Evolutionary conservation across 495 filamentous ascomycete species (phyloP).

Genomic region (Penicillium argentinense): DNA sequence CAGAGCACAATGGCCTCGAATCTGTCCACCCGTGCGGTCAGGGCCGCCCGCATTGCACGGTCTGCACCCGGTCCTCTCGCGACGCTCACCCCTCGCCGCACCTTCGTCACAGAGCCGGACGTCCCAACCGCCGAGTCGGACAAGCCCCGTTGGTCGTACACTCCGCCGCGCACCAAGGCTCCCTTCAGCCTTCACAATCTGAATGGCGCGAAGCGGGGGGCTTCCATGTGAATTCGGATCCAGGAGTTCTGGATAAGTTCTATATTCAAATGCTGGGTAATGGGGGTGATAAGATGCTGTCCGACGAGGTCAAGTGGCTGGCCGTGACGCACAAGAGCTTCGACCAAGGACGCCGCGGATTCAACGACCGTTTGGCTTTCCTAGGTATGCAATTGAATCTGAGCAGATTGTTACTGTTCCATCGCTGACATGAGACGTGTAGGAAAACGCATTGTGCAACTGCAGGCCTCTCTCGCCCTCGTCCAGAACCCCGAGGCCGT

Average conservation of each 20-base stretch:
- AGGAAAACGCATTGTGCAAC: constrained; percentile 79
- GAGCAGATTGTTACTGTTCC: constrained; percentile 1
- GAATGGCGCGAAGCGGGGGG: constrained; percentile 43
- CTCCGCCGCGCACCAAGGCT: constrained; percentile 73
- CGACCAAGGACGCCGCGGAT: constrained; percentile 89
- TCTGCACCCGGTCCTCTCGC: constrained; percentile 15
- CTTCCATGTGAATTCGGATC: constrained; percentile 76
- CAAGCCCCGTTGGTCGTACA: constrained; percentile 78
- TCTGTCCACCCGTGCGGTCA: constrained; percentile 36
- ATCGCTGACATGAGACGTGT: constrained; percentile 6
- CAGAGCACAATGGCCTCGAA: constrained; percentile 38
- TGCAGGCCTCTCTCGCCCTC: constrained; percentile 74
- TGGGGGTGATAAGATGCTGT: constrained; percentile 68
- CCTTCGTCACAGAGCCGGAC: constrained; percentile 27
- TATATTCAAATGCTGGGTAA: constrained; percentile 70
- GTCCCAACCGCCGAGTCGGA: constrained; percentile 33
- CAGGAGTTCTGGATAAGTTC: constrained; percentile 66
- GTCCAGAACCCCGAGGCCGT: constrained; percentile 46
- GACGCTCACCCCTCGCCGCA: constrained; percentile 22
- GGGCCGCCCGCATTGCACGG: constrained; percentile 34
- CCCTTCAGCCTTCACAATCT: constrained; percentile 56
- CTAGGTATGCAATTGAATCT: constrained; percentile 60
- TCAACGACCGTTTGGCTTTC: constrained; percentile 90
- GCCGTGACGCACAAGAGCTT: constrained; percentile 98
- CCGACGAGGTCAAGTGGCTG: constrained; percentile 93